Evolutionary conservation across 2,329 filamentous ascomycete genomes (phyloP), one percentile per base, ranked within the genome.

Genomic region (Aspergillus terreus): DNA sequence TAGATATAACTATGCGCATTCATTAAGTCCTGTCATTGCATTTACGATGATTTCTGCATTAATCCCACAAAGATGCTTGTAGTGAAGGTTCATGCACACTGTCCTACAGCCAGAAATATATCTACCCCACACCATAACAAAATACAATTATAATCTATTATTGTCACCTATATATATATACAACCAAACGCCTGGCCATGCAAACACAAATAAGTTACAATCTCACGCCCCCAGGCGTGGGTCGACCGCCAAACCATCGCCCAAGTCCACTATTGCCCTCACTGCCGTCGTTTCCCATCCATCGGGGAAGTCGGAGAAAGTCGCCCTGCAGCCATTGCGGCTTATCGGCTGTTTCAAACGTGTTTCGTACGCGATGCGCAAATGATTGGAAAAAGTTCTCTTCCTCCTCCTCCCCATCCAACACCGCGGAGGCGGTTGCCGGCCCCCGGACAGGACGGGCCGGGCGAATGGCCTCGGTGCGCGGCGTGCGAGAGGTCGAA

Each of bases 291-390:
- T 81, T 82, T 15, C 83, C 82, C 83, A 94, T 88, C 90, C 90
- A 95, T 62, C 84, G 87, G 4, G 90, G 90, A 65, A 86, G 83
- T 70, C 86, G 89, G 70, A 92, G 82, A 7, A 83, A 81, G 25
- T 90, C 77, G 23, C 88, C 86, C 60, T 84, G 81, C 57, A 96
- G 76, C 91, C 92, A 97, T 57, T 85, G 85, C 0, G 94, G 92
- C 27, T 86, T 80, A 47, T 91, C 87, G 2, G 90, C 80, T 0
- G 84, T 87, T 55, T 97, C 92, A 47, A 97, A 83, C 0, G 94
- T 97, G 65, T 99, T 99, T 71, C 86, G 88, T 61, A 99, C 85
- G 33, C 92, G 81, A 65, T 95, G 88, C 0, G 88, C 85, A 55
- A 97, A 84, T 32, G 87, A 86, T 58, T 88, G 82, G 64, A 97